These are phyloP conservation scores for Fomitopsis serialis DNA, from an alignment of 768 basidiomycete genomes.

Conservation along the genomic window DNA sequence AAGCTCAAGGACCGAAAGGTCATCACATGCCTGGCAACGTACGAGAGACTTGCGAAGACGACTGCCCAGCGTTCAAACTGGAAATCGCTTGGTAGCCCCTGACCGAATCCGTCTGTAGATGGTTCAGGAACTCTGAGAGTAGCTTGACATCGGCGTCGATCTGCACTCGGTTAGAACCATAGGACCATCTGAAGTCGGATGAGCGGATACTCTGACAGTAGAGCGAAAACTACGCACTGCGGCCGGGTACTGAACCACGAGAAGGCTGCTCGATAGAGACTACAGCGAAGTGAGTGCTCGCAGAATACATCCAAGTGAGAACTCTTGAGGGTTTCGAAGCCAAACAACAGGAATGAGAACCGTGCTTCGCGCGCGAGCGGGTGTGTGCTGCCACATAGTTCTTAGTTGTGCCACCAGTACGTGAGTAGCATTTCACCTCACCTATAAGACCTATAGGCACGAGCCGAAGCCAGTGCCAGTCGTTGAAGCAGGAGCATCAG, in stretches of 20 bases:
- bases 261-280: constrained; percentile 75
- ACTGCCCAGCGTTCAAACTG: constrained; percentile 53
- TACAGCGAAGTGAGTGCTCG: constrained; percentile 70
- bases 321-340: constrained; percentile 86
- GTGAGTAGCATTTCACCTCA: constrained; percentile 23
- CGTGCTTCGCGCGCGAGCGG: constrained; percentile 86
- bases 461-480: constrained; percentile 76
- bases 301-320: constrained; percentile 80
- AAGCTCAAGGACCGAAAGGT: not conserved
- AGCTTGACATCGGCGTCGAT: constrained; percentile 85
- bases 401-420: not conserved
- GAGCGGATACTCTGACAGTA: not conserved
- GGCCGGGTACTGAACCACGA: constrained; percentile 93
- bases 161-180: constrained; percentile 90
- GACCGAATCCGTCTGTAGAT: constrained; percentile 69
- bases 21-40: constrained; percentile 10
- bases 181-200: constrained; percentile 71
- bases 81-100: constrained; percentile 54
- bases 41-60: constrained; percentile 21
- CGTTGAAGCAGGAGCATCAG: constrained; percentile 84
- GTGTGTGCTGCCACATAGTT: constrained; percentile 62
- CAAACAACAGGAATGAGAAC: constrained; percentile 88
- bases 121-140: constrained; percentile 75
- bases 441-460: constrained; percentile 72
- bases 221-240: constrained; percentile 54